phyloP scores from a whole-genome alignment of 2,329 filamentous ascomycete species.

The Diaporthe sp. region DNA sequence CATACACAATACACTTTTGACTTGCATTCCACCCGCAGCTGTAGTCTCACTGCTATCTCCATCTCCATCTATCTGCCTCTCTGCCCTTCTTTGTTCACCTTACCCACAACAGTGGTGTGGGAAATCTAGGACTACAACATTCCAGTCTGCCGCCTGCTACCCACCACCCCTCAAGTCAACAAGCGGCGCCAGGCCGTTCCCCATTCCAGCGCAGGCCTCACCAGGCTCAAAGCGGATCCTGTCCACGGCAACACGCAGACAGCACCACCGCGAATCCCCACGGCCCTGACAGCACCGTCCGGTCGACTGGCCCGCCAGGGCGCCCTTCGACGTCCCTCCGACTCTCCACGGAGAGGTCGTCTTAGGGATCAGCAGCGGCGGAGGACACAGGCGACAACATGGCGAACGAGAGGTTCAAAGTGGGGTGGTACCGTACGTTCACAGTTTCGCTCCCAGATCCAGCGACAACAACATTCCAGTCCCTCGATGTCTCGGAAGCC shows the following conservation, averaged over 20 bases:
- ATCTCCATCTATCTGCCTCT: conserved; percentile 7
- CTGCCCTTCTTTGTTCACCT: conserved; percentile 10
- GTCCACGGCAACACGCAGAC: neutral
- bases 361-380: conserved; percentile 29
- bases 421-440: conserved; percentile 65
- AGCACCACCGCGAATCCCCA: neutral
- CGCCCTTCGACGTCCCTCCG: conserved; percentile 40
- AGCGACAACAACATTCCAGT: conserved; percentile 35
- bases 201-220: conserved; percentile 32
- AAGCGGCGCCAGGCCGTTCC: conserved; percentile 10
- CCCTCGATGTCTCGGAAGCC: neutral
- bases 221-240: conserved; percentile 11
- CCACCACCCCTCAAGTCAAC: conserved; percentile 5
- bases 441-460: neutral
- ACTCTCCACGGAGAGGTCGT: conserved; percentile 42
- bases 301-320: conserved; percentile 37
- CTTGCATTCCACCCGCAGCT: conserved; percentile 39
- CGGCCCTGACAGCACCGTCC: conserved; percentile 19
- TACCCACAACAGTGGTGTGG: conserved; percentile 14
- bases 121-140: conserved; percentile 8
- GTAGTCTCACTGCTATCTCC: conserved; percentile 35
- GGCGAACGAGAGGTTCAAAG: conserved; percentile 55
- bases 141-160: conserved; percentile 18
- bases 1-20: conserved; percentile 22
- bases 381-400: conserved; percentile 31